Percentiles rank a stretch among this genome's conserved stretches.
Evolutionary conservation across 75 land plant genomes (phyloP).

Genomic region (Cupressus sempervirens): DNA sequence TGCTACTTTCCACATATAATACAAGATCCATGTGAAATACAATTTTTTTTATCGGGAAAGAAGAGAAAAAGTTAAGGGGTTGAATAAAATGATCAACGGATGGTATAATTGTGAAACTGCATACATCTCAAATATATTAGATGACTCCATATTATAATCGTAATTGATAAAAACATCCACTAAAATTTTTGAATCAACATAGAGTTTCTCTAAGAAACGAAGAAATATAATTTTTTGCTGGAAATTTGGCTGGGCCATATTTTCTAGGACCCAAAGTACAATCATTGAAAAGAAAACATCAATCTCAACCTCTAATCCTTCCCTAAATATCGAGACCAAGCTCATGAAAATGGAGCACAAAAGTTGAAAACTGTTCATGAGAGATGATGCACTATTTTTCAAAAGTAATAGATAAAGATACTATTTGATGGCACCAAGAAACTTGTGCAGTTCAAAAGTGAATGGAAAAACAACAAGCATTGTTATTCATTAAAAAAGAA

Average conservation of each 20-base stretch:
- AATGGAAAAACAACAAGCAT: not conserved
- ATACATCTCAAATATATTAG: conserved; percentile 99
- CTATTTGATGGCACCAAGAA: conserved; percentile 97
- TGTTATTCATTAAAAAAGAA: not conserved
- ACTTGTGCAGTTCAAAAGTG: conserved; percentile 42
- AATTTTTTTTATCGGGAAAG: not conserved
- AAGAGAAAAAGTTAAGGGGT: not conserved
- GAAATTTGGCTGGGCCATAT: conserved; percentile 94
- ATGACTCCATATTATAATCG: conserved; percentile 98
- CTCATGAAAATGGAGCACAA: conserved; percentile 99
- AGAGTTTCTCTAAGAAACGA: conserved; percentile 94
- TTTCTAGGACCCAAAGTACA: conserved; percentile 94
- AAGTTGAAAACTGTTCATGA: conserved; percentile 95
- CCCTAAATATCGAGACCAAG: conserved; percentile 91
- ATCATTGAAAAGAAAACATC: conserved; percentile 99
- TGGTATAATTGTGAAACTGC: not conserved
- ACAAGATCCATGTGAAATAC: not conserved
- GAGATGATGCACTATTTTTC: conserved; percentile 92
- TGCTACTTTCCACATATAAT: not conserved
- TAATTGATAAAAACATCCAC: conserved; percentile 97
- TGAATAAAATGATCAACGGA: not conserved
- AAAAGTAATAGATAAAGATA: conserved; percentile 91
- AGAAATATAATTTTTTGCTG: conserved; percentile 98
- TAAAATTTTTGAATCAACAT: conserved; percentile 88
- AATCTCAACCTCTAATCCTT: conserved; percentile 97